Evolutionary conservation across 495 filamentous ascomycete genomes (phyloP), one percentile per base, ranked within the genome.

Genomic region (Thozetella sp.): DNA sequence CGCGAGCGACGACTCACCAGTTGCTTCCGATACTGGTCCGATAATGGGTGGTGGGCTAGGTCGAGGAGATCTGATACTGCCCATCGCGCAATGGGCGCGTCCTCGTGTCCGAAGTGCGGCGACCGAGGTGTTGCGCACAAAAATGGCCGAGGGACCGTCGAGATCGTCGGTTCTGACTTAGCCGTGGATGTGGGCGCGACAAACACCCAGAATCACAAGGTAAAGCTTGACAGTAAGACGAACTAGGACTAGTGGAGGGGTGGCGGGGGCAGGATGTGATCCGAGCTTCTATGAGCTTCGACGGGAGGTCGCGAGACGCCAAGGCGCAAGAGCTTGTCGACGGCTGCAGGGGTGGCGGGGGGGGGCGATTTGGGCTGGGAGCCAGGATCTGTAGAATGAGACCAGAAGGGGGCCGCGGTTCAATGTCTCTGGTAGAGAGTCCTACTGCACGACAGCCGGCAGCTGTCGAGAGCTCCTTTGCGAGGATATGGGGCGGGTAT

Each of bases 41-140:
- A n/a, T 48, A 48, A 15, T 48, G n/a, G n/a, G 9, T 20, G 43
- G 43, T 48, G 43, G 43, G n/a, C n/a, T 48, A 3, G 12, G 43
- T 10, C 20, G 3, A 20, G 20, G 20, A 48, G 43, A 20, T 4
- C n/a, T 48, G 9, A 20, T 19, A 48, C 12, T n/a, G 43, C 43
- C 43, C 43, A 48, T 48, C 43, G 43, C 43, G 43, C 43, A 48
- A 15, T 48, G 43, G 43, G 43, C 43, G 43, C 43, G 43, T 11
- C 20, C 9, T 10, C 11, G 20, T 13, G 43, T 48, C n/a, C 4
- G 9, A 48, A 48, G 43, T 4, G 20, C 11, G 12, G 9, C 20
- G 12, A n/a, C 4, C 20, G 11, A 4, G 11, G 43, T 48, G 43
- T 4, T 48, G 43, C n/a, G n/a, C 43, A 48, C 6, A 11, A 48